phyloP scores from a whole-genome alignment of 1,284 basidiomycete species.

The Sporisorium iseilematis-ciliati region DNA sequence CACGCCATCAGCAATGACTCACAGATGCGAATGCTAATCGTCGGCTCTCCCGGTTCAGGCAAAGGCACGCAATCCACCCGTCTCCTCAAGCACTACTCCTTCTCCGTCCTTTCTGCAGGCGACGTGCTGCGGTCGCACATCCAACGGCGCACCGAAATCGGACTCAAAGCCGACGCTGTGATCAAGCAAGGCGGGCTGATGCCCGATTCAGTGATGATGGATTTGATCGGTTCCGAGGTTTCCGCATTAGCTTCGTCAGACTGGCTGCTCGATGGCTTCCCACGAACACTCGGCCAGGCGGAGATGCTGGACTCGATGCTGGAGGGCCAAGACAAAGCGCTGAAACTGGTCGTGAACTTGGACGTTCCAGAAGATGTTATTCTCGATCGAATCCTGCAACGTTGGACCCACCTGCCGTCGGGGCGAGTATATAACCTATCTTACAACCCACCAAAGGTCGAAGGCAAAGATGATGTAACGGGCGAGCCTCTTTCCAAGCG shows the following conservation, averaged over 20 bases:
- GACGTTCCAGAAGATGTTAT: conserved; percentile 92
- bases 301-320: conserved; percentile 78
- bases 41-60: conserved; percentile 66
- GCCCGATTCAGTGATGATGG: conserved; percentile 68
- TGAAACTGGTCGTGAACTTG: conserved; percentile 89
- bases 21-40: conserved; percentile 64
- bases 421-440: conserved; percentile 82
- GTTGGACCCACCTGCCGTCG: conserved; percentile 92
- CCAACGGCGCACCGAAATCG: conserved; percentile 52
- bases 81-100: conserved; percentile 45
- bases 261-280: conserved; percentile 97
- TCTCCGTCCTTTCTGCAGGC: conserved; percentile 59
- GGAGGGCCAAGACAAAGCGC: conserved; percentile 35
- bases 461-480: conserved; percentile 90
- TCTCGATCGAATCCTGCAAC: conserved; percentile 83
- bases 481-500: conserved; percentile 89
- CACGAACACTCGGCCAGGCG: conserved; percentile 90
- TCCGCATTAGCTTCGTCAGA: conserved; percentile 71
- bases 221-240: conserved; percentile 56
- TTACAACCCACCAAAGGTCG: conserved; percentile 83
- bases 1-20: conserved; percentile 19
- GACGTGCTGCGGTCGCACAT: conserved; percentile 66
- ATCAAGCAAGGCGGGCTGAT: conserved; percentile 65
- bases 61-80: conserved; percentile 66
- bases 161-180: conserved; percentile 51